phyloP scores from a whole-genome alignment of 2,329 filamentous ascomycete genomes.

The Fusarium poae region DNA sequence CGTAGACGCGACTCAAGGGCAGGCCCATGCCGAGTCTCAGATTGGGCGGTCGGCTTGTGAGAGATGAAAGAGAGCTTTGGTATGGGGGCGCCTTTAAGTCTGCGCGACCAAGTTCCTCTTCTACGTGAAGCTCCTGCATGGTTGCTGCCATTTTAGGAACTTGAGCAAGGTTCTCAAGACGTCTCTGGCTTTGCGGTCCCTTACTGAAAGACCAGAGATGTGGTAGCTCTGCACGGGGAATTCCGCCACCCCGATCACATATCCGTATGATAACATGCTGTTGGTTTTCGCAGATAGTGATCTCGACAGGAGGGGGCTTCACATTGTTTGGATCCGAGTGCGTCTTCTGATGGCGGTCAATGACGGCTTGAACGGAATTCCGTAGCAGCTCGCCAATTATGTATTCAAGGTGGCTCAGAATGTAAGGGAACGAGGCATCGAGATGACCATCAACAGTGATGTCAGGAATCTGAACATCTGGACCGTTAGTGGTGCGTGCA shows the following conservation, averaged over 20 bases:
- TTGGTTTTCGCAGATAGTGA: slow-evolving; percentile 92
- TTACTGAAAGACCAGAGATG: slow-evolving; percentile 98
- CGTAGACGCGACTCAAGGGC: slow-evolving; percentile 93
- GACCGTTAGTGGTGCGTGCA: slow-evolving; percentile 79
- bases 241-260: slow-evolving; percentile 93
- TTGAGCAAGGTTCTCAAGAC: slow-evolving; percentile 85
- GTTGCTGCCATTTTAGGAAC: slow-evolving; percentile 95
- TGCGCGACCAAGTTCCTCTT: slow-evolving; percentile 57
- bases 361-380: slow-evolving; percentile 93
- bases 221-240: slow-evolving; percentile 85
- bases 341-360: slow-evolving; percentile 74
- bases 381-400: slow-evolving; percentile 95
- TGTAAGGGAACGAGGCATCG: slow-evolving; percentile 93
- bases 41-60: slow-evolving; percentile 87
- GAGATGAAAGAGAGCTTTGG: slow-evolving; percentile 77
- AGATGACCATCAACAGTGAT: slow-evolving; percentile 88
- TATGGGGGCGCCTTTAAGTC: slow-evolving; percentile 59
- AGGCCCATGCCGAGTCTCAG: slow-evolving; percentile 91
- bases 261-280: slow-evolving; percentile 97
- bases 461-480: slow-evolving; percentile 78
- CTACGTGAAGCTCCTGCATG: slow-evolving; percentile 82
- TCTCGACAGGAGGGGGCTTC: slow-evolving; percentile 84
- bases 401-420: slow-evolving; percentile 95
- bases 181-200: slow-evolving; percentile 80
- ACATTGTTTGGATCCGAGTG: slow-evolving; percentile 48